phyloP scores from a whole-genome alignment of 2,329 filamentous ascomycete genomes.

The Pyrenophora graminea region DNA sequence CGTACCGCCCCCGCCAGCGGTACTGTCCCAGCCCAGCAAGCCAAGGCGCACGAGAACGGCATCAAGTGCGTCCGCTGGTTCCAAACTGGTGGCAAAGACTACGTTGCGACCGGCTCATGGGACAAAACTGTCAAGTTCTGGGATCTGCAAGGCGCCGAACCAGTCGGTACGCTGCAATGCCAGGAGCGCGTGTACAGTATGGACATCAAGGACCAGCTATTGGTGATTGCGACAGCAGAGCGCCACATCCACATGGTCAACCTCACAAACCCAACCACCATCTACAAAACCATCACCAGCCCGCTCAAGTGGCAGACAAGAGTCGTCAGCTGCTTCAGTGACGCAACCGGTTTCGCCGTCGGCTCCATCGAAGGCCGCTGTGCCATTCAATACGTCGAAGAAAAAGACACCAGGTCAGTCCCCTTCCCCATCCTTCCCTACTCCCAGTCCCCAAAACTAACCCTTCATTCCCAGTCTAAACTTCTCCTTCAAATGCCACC shows the following conservation, averaged over 20 bases:
- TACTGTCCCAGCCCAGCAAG: conserved; percentile 57
- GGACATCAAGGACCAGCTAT: conserved; percentile 84
- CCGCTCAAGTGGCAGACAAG: conserved; percentile 98
- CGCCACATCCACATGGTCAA: conserved; percentile 96
- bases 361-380: conserved; percentile 96
- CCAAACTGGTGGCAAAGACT: conserved; percentile 66
- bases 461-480: conserved; percentile 62
- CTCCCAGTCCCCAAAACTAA: conserved; percentile 12
- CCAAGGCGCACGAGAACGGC: conserved; percentile 74
- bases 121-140: conserved; percentile 91
- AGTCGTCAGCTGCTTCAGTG: conserved; percentile 91
- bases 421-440: neutral
- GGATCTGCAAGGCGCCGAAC: conserved; percentile 69
- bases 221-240: conserved; percentile 92
- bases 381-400: conserved; percentile 97
- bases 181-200: conserved; percentile 87
- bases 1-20: conserved; percentile 48
- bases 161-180: conserved; percentile 67
- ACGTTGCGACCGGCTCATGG: conserved; percentile 91
- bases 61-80: conserved; percentile 75
- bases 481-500: conserved; percentile 99
- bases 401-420: conserved; percentile 75
- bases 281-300: conserved; percentile 96
- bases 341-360: conserved; percentile 89
- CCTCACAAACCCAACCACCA: conserved; percentile 81